These are phyloP conservation scores for Vachellia pachyceras DNA, from an alignment of 306 rosid species.

Conservation along the genomic window DNA sequence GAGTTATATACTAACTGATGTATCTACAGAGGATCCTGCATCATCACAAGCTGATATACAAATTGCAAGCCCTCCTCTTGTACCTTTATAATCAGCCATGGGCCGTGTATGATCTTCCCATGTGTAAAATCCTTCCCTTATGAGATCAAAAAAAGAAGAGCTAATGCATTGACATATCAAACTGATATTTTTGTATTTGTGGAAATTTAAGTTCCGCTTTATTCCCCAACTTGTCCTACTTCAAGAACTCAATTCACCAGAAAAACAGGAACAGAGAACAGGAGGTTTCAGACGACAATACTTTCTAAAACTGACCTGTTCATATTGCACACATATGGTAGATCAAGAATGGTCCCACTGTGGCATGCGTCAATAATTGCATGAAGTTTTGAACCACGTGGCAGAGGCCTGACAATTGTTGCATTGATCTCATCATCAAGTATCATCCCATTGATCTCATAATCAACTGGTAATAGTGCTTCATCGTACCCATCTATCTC, in stretches of 20 bases:
- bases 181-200: neutral
- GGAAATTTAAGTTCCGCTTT: neutral
- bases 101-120: slow-evolving; percentile 51
- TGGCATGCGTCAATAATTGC: slow-evolving; percentile 67
- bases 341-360: slow-evolving; percentile 69
- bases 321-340: slow-evolving; percentile 61
- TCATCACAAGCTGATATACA: slow-evolving; percentile 61
- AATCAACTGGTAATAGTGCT: slow-evolving; percentile 70
- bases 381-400: slow-evolving; percentile 64
- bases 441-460: slow-evolving; percentile 52
- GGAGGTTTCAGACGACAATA: neutral
- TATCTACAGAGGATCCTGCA: slow-evolving; percentile 51
- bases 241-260: neutral
- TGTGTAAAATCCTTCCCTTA: slow-evolving; percentile 49
- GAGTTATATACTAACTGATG: slow-evolving; percentile 41
- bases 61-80: slow-evolving; percentile 57
- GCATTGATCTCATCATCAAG: slow-evolving; percentile 70
- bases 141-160: neutral
- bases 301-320: slow-evolving; percentile 44
- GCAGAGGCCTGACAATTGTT: slow-evolving; percentile 64
- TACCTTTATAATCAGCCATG: slow-evolving; percentile 53
- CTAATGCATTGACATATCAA: neutral
- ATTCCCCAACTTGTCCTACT: neutral
- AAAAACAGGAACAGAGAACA: neutral
- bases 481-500: slow-evolving; percentile 70